Base-by-base conservation (phyloP, 192 early-diverging fungal species). In the Umbelopsis sp. region DNA sequence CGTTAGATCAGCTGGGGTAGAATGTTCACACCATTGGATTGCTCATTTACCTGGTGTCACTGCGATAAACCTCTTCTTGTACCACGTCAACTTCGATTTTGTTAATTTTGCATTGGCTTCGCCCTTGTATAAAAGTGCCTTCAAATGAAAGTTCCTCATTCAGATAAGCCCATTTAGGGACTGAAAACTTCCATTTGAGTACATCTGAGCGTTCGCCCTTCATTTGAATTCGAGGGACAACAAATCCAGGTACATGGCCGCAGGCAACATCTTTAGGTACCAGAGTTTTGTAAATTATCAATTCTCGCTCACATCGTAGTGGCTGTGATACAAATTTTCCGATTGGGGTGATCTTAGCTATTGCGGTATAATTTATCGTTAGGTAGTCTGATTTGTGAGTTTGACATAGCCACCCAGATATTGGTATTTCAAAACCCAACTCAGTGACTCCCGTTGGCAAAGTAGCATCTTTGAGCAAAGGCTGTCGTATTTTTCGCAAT, bases 11-110 rank as follows among this genome's bases (percentile, higher is more conserved):
- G 11, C 16, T 37, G 15, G 25, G 25, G 49, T 15, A 68, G 23
- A 23, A 49, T 16, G 44, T 23, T 47, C 49, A 47, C 48, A 53
- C 25, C 45, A 46, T 10, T 21, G 64, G 16, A 16, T 23, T 46
- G 20, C 37, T n/a, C 12, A 25, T 22, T 74, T 74, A 69, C 66
- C 50, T 64, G 12, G 46, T 44, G 50, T 73, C 69, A 46, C 70
- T 41, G 21, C 53, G 68, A 41, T 78, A 78, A n/a, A 78, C 2
- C 37, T 78, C 76, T 70, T 78, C 77, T 67, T 78, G 77, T 13
- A 78, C 66, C 25, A 74, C 71, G 50, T 78, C 72, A 20, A 74
- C 64, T 25, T 68, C n/a, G 12, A 78, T 71, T 21, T 46, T 49
- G n/a, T 58, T 55, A 11, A 78, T 66, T 22, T 25, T 47, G 27